Base-by-base conservation (phyloP, 176 grass and related monocot genomes). In the Triticum urartu region DNA sequence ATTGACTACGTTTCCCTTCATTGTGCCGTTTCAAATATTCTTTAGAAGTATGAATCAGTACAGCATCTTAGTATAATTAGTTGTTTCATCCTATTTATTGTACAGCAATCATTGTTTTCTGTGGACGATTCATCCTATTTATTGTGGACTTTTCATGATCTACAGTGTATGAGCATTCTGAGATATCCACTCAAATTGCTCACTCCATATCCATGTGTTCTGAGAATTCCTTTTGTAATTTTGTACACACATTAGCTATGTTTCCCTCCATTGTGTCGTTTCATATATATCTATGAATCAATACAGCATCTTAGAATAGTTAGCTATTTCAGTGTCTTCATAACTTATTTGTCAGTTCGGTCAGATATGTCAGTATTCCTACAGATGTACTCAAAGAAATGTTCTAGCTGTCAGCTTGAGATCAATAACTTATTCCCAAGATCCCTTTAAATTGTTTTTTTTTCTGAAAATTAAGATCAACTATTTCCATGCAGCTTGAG, bases 401-500 rank as follows among this genome's bases (percentile, higher is more conserved):
- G 11, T 11, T 77, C 3, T 75, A 67, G 20, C 67, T 81, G 26
- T 75, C 32, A 54, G 45, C 24, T 52, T 64, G 33, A 14, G 38
- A 65, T 34, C 17, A 35, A 18, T 18, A 78, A 36, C 26, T 79
- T 69, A 14, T 35, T 30, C 70, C 9, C 24, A 59, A 75, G 3
- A 62, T 73, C 36, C 59, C 11, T 69, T 87, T 38, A 9, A 38
- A 24, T 24, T 32, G 33, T 17, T 36, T 4, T 35, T 8, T 25
- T 24, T 24, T 74, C 65, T 40, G 64, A 35, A 69, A 70, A 82
- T 34, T 22, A 82, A 82, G 68, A 71, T 22, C 47, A 85, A 72
- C 5, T 34, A 43, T 75, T 86, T 39, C 11, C 28, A 63, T 90
- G 70, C 86, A 98, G 96, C 91, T 94, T 80, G 96, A 98, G 78